Percentiles rank a stretch among this genome's conserved stretches.
Evolutionary conservation across 1,139 yeast species (phyloP).

Genomic region (Scheffersomyces segobiensis): DNA sequence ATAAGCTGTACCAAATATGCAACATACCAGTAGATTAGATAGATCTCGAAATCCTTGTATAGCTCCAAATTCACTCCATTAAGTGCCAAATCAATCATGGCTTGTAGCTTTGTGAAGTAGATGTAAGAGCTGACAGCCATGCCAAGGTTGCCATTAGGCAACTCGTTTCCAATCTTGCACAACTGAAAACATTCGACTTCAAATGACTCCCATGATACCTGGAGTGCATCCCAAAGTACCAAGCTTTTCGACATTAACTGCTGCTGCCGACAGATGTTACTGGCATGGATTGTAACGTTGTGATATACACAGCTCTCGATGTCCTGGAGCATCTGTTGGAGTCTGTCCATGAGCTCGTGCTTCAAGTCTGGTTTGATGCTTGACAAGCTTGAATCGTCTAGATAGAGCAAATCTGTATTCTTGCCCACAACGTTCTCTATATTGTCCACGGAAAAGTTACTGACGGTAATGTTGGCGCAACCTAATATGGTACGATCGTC

Average conservation of each 20-base stretch:
- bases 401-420: slow-evolving; percentile 14
- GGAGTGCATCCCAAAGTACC: slow-evolving; percentile 76
- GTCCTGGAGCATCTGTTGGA: slow-evolving; percentile 23
- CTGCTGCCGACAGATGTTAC: slow-evolving; percentile 81
- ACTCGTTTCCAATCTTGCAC: slow-evolving; percentile 35
- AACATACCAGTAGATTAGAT: slow-evolving; percentile 68
- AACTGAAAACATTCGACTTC: slow-evolving; percentile 43
- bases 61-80: slow-evolving; percentile 78
- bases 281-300: slow-evolving; percentile 56
- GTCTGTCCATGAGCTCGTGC: neutral
- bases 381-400: slow-evolving; percentile 18
- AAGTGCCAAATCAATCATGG: slow-evolving; percentile 72
- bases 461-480: slow-evolving; percentile 14
- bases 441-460: slow-evolving; percentile 16
- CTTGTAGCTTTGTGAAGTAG: slow-evolving; percentile 60
- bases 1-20: slow-evolving; percentile 52
- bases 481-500: slow-evolving; percentile 58
- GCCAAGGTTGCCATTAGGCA: slow-evolving; percentile 25
- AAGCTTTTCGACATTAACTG: slow-evolving; percentile 61
- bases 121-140: slow-evolving; percentile 70
- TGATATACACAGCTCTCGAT: slow-evolving; percentile 55
- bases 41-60: slow-evolving; percentile 71
- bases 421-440: slow-evolving; percentile 29
- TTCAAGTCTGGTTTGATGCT: neutral
- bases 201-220: slow-evolving; percentile 60